Conservation (phyloP, 306 rosid genomes). For the Trifolium dubium region DNA sequence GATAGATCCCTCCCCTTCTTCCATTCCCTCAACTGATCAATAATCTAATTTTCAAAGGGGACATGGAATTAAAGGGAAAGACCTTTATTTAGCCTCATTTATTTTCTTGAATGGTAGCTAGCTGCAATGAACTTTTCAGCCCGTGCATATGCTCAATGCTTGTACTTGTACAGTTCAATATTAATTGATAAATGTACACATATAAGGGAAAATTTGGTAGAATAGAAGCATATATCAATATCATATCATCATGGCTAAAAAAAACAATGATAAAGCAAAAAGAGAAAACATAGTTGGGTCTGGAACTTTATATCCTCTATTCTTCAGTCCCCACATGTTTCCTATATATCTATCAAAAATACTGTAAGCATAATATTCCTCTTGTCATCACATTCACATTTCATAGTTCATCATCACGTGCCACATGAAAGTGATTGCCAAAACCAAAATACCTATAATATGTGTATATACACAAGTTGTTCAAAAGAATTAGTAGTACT, state of each 20-base stretch:
- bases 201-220: constrained; percentile 5
- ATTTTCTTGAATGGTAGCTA: constrained; percentile 5
- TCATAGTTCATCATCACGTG: constrained; percentile 29
- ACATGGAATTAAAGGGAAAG: constrained; percentile 27
- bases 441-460: constrained; percentile 39
- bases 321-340: constrained; percentile 26
- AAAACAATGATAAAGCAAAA: constrained; percentile 19
- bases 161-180: constrained; percentile 38
- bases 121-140: constrained; percentile 17
- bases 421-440: constrained; percentile 27
- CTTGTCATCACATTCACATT: constrained; percentile 28
- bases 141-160: constrained; percentile 29
- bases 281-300: constrained; percentile 17
- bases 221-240: constrained; percentile 27
- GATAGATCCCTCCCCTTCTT: background rate
- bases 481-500: background rate
- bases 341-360: constrained; percentile 35
- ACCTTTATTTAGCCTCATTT: constrained; percentile 5
- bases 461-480: constrained; percentile 51
- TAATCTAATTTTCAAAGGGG: constrained; percentile 3
- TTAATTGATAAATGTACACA: constrained; percentile 23
- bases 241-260: constrained; percentile 12
- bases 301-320: constrained; percentile 27
- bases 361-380: constrained; percentile 40
- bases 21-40: background rate